Conservation (phyloP, 2,329 filamentous ascomycete species). For the Trichophyton benhamiae region DNA sequence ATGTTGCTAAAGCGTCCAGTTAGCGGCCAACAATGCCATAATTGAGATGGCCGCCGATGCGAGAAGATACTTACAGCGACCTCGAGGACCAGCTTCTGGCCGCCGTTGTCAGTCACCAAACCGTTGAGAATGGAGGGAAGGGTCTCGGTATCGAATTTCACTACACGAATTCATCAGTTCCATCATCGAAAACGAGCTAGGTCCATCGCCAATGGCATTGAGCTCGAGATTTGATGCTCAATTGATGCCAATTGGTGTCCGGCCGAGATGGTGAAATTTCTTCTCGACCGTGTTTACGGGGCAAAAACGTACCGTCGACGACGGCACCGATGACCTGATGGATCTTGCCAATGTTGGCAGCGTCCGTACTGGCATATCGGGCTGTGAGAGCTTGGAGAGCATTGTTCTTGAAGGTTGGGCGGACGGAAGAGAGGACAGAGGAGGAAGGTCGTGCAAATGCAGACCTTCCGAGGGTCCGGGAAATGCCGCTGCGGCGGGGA, state of each 20-base stretch:
- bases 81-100: conserved; percentile 89
- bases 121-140: conserved; percentile 97
- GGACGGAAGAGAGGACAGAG: conserved; percentile 40
- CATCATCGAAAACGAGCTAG: conserved; percentile 2
- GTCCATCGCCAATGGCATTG: not conserved
- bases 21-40: conserved; percentile 4
- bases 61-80: conserved; percentile 62
- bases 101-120: conserved; percentile 79
- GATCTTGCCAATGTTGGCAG: conserved; percentile 49
- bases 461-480: conserved; percentile 51
- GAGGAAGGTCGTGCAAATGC: conserved; percentile 45
- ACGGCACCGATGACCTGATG: conserved; percentile 94
- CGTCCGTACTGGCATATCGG: conserved; percentile 50
- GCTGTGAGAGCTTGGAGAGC: conserved; percentile 47
- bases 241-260: conserved; percentile 6
- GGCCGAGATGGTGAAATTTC: conserved; percentile 22
- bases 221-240: not conserved
- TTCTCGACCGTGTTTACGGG: conserved; percentile 24
- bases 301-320: conserved; percentile 70
- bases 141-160: conserved; percentile 92
- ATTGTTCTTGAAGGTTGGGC: conserved; percentile 46
- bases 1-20: conserved; percentile 66
- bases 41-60: conserved; percentile 56
- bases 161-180: conserved; percentile 39
- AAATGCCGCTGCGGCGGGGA: conserved; percentile 44